Evolutionary conservation across 257 asterid species (phyloP).

Genomic region (Solanum sparsipilum): DNA sequence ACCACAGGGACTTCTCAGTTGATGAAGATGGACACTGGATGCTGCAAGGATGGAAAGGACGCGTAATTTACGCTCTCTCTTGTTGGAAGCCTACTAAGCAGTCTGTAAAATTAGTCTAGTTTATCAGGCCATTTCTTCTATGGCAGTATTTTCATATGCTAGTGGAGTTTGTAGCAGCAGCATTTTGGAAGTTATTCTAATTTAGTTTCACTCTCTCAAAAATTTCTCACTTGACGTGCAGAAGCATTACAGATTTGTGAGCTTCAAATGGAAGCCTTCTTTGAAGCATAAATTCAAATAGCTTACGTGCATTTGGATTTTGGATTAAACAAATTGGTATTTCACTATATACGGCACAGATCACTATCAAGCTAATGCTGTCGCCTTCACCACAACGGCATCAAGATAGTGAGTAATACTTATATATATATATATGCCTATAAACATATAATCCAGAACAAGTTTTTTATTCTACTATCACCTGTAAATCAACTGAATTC

Average conservation of each 20-base stretch:
- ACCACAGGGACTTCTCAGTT: slow-evolving; percentile 19
- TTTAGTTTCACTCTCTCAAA: not conserved
- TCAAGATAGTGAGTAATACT: too few species aligned
- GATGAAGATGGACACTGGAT: slow-evolving; percentile 25
- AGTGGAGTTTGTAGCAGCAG: not conserved
- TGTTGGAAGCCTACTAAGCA: slow-evolving; percentile 14
- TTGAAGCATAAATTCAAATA: not conserved
- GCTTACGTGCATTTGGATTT: not conserved
- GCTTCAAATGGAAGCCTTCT: not conserved
- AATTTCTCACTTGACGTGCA: not conserved
- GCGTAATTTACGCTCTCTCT: slow-evolving; percentile 15
- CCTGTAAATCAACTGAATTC: too few species aligned
- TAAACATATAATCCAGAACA: too few species aligned
- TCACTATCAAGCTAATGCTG: too few species aligned
- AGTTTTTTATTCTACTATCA: too few species aligned
- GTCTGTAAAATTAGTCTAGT: not conserved
- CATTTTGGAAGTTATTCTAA: not conserved
- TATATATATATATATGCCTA: too few species aligned
- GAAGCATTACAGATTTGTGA: not conserved
- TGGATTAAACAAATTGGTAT: not conserved
- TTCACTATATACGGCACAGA: too few species aligned
- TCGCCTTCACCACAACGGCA: too few species aligned
- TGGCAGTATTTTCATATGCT: not conserved
- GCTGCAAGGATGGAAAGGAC: slow-evolving; percentile 33
- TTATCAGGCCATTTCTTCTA: not conserved